Evolutionary conservation across 2,329 filamentous ascomycete genomes (phyloP).

Genomic region (Pseudogymnoascus sp.): DNA sequence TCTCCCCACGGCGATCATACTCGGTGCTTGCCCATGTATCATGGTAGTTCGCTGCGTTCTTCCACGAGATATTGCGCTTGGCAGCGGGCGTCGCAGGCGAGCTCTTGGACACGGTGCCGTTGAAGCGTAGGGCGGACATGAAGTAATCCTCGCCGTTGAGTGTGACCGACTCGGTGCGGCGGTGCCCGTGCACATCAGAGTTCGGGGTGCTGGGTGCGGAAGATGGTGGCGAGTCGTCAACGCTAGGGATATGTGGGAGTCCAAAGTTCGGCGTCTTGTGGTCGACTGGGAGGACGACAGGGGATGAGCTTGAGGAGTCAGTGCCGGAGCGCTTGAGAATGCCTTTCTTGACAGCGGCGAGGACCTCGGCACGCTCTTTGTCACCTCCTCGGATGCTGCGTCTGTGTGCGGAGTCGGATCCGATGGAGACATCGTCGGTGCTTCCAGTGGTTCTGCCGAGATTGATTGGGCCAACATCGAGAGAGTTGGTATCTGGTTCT

Average conservation of each 20-base stretch:
- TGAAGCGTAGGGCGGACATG: slow-evolving; percentile 64
- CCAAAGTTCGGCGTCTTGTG: slow-evolving; percentile 43
- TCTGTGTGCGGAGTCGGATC: slow-evolving; percentile 40
- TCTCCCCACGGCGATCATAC: slow-evolving; percentile 91
- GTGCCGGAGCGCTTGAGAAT: slow-evolving; percentile 72
- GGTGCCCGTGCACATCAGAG: slow-evolving; percentile 63
- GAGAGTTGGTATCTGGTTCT: slow-evolving; percentile 71
- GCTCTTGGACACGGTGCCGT: slow-evolving; percentile 64
- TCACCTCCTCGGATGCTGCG: slow-evolving; percentile 91
- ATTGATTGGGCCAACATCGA: slow-evolving; percentile 50
- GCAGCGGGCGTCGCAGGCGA: slow-evolving; percentile 70
- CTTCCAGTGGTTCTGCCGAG: slow-evolving; percentile 30
- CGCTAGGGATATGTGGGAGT: slow-evolving; percentile 52
- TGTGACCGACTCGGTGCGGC: slow-evolving; percentile 60
- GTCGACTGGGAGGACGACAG: slow-evolving; percentile 56
- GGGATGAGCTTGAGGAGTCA: slow-evolving; percentile 60
- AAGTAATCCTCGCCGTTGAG: slow-evolving; percentile 83
- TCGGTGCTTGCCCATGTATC: slow-evolving; percentile 95
- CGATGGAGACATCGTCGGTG: slow-evolving; percentile 21
- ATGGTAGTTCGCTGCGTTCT: slow-evolving; percentile 86
- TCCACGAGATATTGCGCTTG: slow-evolving; percentile 67
- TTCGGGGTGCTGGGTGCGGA: slow-evolving; percentile 82
- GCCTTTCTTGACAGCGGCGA: slow-evolving; percentile 88
- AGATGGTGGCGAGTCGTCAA: slow-evolving; percentile 72
- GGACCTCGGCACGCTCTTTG: slow-evolving; percentile 79